phyloP scores from a whole-genome alignment of 306 rosid species.

The Vigna unguiculata region DNA sequence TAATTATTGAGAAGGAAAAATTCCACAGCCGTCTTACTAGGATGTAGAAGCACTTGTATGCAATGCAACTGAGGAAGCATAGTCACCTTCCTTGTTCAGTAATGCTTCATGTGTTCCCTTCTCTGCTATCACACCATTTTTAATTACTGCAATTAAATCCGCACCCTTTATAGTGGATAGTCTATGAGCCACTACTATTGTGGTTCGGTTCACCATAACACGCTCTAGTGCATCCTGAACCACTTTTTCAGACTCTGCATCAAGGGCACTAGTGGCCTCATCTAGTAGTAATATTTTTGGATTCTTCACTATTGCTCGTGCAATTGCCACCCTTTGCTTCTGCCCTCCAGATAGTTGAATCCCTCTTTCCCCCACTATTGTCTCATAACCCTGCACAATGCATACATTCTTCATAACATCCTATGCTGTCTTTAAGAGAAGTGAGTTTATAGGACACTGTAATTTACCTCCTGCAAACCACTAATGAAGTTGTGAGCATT shows the following conservation, averaged over 20 bases:
- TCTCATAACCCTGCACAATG: not conserved
- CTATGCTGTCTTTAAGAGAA: not conserved
- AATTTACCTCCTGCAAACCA: constrained; percentile 66
- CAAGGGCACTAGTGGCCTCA: constrained; percentile 2
- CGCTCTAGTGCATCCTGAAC: constrained; percentile 16
- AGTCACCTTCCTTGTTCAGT: constrained; percentile 50
- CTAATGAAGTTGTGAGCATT: constrained; percentile 76
- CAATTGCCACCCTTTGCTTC: constrained; percentile 3
- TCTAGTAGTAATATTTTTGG: not conserved
- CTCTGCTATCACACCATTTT: not conserved
- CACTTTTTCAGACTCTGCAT: constrained; percentile 4
- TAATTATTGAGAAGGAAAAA: constrained; percentile 9
- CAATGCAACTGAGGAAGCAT: constrained; percentile 58
- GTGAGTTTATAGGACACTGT: not conserved
- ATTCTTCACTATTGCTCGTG: constrained; percentile 4
- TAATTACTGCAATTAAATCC: not conserved
- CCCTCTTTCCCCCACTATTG: not conserved
- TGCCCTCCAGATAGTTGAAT: constrained; percentile 3
- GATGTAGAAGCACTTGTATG: constrained; percentile 48
- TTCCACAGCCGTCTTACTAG: constrained; percentile 1
- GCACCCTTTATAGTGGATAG: not conserved
- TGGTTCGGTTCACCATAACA: constrained; percentile 2
- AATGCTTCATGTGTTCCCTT: constrained; percentile 7
- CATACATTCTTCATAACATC: not conserved
- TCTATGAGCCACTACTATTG: constrained; percentile 4